A percentile compares a stretch with the other conserved stretches of the same genome.
Conservation (phyloP, 306 rosid species). For the Argentina anserina region DNA sequence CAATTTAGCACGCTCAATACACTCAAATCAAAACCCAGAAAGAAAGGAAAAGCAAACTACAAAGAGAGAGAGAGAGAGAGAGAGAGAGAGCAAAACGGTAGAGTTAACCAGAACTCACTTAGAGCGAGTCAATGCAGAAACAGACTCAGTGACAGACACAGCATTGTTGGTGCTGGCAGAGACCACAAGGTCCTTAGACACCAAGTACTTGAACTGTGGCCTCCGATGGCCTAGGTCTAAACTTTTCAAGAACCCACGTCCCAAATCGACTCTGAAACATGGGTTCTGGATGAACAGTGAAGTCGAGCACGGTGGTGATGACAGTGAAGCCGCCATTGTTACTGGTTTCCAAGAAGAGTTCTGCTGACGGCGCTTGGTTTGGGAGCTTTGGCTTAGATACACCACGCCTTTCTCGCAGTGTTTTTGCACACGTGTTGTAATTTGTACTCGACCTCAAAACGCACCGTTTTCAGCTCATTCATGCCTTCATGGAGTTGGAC, state of each 20-base stretch:
- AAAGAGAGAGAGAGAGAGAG: too few species aligned
- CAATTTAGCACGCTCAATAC: neutral
- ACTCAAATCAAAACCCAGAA: slow-evolving; percentile 5
- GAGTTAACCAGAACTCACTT: slow-evolving; percentile 16
- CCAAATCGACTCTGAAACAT: slow-evolving; percentile 2
- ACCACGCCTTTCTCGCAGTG: neutral
- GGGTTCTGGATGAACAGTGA: slow-evolving; percentile 15
- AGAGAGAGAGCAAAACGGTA: neutral
- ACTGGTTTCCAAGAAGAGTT: neutral
- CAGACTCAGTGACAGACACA: slow-evolving; percentile 24
- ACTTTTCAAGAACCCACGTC: slow-evolving; percentile 23
- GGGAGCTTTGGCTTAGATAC: neutral
- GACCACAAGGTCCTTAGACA: slow-evolving; percentile 21
- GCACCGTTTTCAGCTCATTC: neutral
- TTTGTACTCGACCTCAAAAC: neutral
- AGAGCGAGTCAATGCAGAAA: slow-evolving; percentile 23
- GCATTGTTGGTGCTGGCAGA: slow-evolving; percentile 31
- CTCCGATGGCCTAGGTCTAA: slow-evolving; percentile 4
- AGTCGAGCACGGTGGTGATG: slow-evolving; percentile 17
- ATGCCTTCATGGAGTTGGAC: neutral
- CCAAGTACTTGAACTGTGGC: slow-evolving; percentile 17
- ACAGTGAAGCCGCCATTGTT: slow-evolving; percentile 29
- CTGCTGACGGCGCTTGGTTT: neutral
- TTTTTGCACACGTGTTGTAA: neutral
- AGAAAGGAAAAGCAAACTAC: neutral